phyloP scores from a whole-genome alignment of 768 basidiomycete genomes.

The Clitopilus hobsonii region DNA sequence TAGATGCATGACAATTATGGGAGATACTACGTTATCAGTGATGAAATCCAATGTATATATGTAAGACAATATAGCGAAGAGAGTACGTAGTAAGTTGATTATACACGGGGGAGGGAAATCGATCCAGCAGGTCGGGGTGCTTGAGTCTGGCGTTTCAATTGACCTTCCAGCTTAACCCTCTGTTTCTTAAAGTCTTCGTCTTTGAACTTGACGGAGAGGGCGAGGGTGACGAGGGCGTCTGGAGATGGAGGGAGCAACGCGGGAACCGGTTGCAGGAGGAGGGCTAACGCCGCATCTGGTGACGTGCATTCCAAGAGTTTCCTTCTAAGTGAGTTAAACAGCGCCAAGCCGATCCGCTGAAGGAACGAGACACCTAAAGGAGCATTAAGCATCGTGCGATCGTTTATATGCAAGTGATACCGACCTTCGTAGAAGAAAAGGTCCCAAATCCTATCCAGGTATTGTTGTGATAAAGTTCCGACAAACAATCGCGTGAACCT shows the following conservation, averaged over 20 bases:
- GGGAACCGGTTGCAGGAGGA: conserved; percentile 47
- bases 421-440: conserved; percentile 77
- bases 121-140: conserved; percentile 22
- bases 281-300: conserved; percentile 40
- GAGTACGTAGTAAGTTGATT: no score
- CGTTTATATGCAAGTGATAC: conserved; percentile 3
- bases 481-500: conserved; percentile 78
- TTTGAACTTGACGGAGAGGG: conserved; percentile 64
- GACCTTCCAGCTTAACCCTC: conserved; percentile 70
- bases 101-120: conserved; percentile 20
- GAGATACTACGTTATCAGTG: neutral
- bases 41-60: no score
- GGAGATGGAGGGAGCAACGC: conserved; percentile 53
- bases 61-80: no score
- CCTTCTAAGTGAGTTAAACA: conserved; percentile 58
- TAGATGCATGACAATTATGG: neutral
- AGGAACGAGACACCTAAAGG: conserved; percentile 63
- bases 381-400: neutral
- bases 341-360: conserved; percentile 66
- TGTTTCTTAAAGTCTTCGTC: conserved; percentile 79
- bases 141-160: conserved; percentile 57
- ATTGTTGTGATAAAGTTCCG: conserved; percentile 56
- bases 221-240: conserved; percentile 59
- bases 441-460: conserved; percentile 77
- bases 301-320: conserved; percentile 47